Conservation (phyloP, 1,284 basidiomycete species). For the Dichomitus squalens region DNA sequence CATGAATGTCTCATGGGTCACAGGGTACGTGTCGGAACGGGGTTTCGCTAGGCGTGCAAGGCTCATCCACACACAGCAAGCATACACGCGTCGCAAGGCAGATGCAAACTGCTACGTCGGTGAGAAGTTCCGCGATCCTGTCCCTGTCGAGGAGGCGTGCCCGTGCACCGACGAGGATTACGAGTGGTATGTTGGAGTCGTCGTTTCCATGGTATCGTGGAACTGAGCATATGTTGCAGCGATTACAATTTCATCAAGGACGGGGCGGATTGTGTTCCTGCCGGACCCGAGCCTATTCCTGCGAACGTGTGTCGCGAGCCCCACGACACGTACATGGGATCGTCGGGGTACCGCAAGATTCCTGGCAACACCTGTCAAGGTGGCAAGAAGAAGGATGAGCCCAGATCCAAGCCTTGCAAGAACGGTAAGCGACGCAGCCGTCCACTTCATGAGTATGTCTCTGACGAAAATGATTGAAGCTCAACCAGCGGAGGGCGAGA, state of each 20-base stretch:
- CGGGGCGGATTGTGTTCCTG: slow-evolving; percentile 74
- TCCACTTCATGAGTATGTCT: not conserved
- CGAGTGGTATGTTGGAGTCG: slow-evolving; percentile 74
- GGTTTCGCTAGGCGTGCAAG: too few species aligned
- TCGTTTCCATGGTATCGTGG: not conserved
- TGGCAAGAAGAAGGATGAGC: slow-evolving; percentile 72
- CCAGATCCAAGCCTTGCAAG: slow-evolving; percentile 75
- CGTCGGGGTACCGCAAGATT: slow-evolving; percentile 90
- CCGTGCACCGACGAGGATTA: slow-evolving; percentile 87
- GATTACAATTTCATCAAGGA: slow-evolving; percentile 88
- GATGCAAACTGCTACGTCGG: slow-evolving; percentile 92
- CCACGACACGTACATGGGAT: slow-evolving; percentile 78
- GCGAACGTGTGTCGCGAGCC: slow-evolving; percentile 71
- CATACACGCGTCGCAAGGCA: slow-evolving; percentile 86
- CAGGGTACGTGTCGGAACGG: slow-evolving; percentile 54
- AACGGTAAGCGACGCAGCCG: slow-evolving; percentile 45
- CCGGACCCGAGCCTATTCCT: slow-evolving; percentile 86
- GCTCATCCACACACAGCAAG: slow-evolving; percentile 63
- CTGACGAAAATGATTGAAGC: slow-evolving; percentile 43
- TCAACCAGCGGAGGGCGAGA: slow-evolving; percentile 72
- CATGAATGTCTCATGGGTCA: slow-evolving; percentile 94
- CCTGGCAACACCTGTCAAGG: slow-evolving; percentile 89
- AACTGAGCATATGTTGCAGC: slow-evolving; percentile 40
- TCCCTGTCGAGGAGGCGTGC: slow-evolving; percentile 83
- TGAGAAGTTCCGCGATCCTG: slow-evolving; percentile 87